Evolutionary conservation across 495 filamentous ascomycete species (phyloP), one percentile per base, ranked within the genome.

Genomic region (Terfezia claveryi): DNA sequence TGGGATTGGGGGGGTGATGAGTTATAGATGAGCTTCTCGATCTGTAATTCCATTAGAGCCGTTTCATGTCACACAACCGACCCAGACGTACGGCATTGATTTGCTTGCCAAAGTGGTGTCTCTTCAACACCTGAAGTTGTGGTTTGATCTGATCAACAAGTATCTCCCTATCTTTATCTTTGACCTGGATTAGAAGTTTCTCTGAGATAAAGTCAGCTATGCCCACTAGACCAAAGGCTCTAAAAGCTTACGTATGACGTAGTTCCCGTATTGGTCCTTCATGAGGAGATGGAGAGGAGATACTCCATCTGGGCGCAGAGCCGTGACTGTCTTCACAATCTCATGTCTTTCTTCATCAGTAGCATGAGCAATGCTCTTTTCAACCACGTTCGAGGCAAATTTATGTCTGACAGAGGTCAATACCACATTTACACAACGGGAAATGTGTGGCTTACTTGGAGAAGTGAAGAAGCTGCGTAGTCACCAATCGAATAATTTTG

Each of bases 321-420:
- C 72, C 2, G 76, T 80, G 16, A 94, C 68, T 37, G 73, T 76
- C 20, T 70, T 69, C 55, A 89, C 76, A 60, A 98, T 92, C 41
- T 75, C 73, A 16, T 69, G 74, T 51, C 81, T 78, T 62, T 93
- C 79, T 50, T 81, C 74, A 17, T 76, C 70, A 1, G 75, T 79
- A 10, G 84, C 87, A 59, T 76, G 77, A 54, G 80, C 71, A 51
- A 98, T 85, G 60, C 86, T 91, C 71, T 88, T 93, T 69, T 98
- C 91, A 1, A 98, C 92, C 6, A 98, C 91, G 61, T 98, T 95
- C 60, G 86, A 94, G 4, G 92, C 91, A 63, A 87, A 94, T 65
- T 98, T 96, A 69, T 96, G 89, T 36, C 63, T 65, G 20, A 32
- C 27, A 32, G 27, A 7, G 27, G 27, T 32, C 10, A 50, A 49